Evolutionary conservation across 2,329 filamentous ascomycete species (phyloP).

Genomic region (Emergomyces pasteurianus): DNA sequence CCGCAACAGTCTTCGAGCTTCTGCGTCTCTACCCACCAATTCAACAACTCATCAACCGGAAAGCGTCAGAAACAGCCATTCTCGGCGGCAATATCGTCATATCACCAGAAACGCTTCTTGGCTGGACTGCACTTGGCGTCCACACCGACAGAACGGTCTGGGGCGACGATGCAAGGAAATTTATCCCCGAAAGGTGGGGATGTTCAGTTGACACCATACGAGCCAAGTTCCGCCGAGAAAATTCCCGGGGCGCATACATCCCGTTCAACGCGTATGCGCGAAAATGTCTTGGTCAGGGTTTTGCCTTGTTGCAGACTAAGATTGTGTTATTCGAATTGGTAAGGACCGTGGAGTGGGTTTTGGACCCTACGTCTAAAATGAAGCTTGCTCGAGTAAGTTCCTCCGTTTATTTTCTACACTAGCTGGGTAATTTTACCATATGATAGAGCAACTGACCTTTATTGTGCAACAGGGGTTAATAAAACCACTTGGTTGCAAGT

Average conservation of each 20-base stretch:
- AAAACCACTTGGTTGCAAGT: not conserved
- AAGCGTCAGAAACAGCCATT: conserved; percentile 18
- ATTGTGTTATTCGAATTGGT: not conserved
- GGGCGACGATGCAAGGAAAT: conserved; percentile 21
- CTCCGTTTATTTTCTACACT: not conserved
- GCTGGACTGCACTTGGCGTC: conserved; percentile 31
- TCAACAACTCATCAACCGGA: conserved; percentile 38
- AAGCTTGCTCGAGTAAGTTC: not conserved
- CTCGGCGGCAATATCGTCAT: conserved; percentile 20
- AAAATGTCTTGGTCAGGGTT: conserved; percentile 20
- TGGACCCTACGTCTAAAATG: not conserved
- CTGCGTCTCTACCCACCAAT: conserved; percentile 41
- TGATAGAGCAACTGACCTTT: not conserved
- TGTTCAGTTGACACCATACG: conserved; percentile 23
- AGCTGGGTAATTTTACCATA: not conserved
- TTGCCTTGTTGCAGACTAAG: conserved; percentile 13
- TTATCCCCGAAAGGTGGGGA: conserved; percentile 28
- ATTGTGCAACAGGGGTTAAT: not conserved
- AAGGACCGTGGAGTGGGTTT: not conserved
- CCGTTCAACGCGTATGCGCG: conserved; percentile 20
- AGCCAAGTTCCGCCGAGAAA: conserved; percentile 14
- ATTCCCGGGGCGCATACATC: conserved; percentile 18
- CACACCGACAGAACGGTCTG: conserved; percentile 26
- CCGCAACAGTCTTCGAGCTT: not conserved
- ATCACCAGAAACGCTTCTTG: conserved; percentile 28